Evolutionary conservation across 495 filamentous ascomycete genomes (phyloP), one percentile per base, ranked within the genome.

Genomic region (Staphylotrichum longicolle): DNA sequence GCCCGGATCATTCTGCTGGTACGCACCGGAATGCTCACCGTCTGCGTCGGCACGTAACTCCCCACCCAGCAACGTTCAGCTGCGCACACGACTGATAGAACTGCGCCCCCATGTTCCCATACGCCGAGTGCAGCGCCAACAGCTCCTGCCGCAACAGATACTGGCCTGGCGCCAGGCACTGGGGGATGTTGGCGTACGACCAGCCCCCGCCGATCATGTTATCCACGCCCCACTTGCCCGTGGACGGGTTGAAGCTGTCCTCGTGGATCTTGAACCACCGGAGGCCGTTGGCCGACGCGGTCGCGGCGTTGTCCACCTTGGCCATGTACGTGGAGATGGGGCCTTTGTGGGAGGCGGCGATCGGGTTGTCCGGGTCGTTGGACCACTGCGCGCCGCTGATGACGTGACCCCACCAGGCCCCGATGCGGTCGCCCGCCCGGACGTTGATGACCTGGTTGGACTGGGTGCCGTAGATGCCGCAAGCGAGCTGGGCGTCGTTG

Each of bases 351-450:
- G 32, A 35, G 12, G 49, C 7, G 2, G 49, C 10, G 49, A 52
- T 52, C 49, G 49, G 49, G 33, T 52, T 5, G 49, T 52, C 49
- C 49, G 32, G 49, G 49, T 52, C 49, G 49, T 37, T 37, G 49
- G 49, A 7, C 10, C 5, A 37, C 32, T 35, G 32, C 9, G 10
- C 32, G 49, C 49, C 49, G 49, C 49, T 32, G 49, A 52, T 14
- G 49, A 52, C 49, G 14, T 35, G 12, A 3, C 49, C 49, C 49
- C 49, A 52, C 49, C 32, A 37, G 4, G 49, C 49, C 0, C 49
- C 49, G 33, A 52, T 37, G 32, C 49, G 32, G 49, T 52, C 49
- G 49, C 49, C 49, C 11, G 49, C 49, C 32, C 15, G 14, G 49
- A 37, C 49, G 49, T 37, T 37, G 49, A 52, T 52, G 49, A 37